phyloP scores from a whole-genome alignment of 768 basidiomycete genomes.

The Galerina marginata region DNA sequence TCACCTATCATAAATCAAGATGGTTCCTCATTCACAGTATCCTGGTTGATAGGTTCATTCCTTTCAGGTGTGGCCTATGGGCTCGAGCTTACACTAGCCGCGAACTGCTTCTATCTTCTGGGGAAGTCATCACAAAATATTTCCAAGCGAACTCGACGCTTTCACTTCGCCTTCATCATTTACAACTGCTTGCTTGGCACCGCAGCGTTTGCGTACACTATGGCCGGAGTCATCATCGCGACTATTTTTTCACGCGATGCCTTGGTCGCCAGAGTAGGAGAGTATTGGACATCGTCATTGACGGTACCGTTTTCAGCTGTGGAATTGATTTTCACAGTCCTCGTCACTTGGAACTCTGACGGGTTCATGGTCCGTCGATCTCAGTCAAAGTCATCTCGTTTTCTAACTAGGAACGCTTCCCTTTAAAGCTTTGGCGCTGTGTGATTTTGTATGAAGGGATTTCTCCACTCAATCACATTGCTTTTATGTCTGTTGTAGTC shows the following conservation, averaged over 20 bases:
- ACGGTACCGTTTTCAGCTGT: background rate
- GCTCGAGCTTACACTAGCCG: background rate
- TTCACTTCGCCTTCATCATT: slow-evolving; percentile 1
- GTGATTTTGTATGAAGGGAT: slow-evolving; percentile 10
- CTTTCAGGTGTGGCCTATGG: slow-evolving; percentile 3
- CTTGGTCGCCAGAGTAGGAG: background rate
- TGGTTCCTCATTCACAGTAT: background rate
- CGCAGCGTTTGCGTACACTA: background rate
- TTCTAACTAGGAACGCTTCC: background rate
- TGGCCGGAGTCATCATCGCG: background rate
- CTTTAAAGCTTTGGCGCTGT: slow-evolving; percentile 17
- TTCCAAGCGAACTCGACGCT: background rate
- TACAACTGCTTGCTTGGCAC: slow-evolving; percentile 5
- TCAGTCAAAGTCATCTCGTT: background rate
- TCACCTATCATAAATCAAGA: too few species aligned
- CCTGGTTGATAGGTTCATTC: background rate
- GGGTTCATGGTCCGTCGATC: slow-evolving; percentile 9
- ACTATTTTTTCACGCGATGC: background rate
- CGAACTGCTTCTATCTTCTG: slow-evolving; percentile 6
- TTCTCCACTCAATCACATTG: background rate
- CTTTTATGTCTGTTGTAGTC: background rate
- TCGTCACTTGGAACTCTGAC: slow-evolving; percentile 14
- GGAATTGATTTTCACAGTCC: slow-evolving; percentile 3
- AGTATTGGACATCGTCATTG: background rate
- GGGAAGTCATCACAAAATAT: background rate